Evolutionary conservation across 306 rosid species (phyloP).

Genomic region (Castanopsis chinensis): DNA sequence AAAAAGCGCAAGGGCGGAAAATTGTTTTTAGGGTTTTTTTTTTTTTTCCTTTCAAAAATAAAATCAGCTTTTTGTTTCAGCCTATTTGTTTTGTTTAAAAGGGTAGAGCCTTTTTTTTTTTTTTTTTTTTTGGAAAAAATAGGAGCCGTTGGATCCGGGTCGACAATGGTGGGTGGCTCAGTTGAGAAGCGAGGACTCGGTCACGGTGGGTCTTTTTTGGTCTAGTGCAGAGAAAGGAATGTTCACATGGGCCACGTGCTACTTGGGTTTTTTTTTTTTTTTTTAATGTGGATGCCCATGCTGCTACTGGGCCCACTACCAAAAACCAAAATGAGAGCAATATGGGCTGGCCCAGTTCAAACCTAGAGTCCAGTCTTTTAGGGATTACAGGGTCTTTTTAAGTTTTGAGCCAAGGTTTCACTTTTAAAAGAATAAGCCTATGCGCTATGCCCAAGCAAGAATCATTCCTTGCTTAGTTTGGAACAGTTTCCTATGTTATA

Average conservation of each 20-base stretch:
- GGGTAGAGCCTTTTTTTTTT: constrained; percentile 13
- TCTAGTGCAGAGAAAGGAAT: background rate
- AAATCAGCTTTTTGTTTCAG: constrained; percentile 6
- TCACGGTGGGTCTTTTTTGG: too few relatives aligned
- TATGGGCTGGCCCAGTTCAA: background rate
- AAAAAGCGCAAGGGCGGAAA: background rate
- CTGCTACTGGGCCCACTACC: constrained; percentile 15
- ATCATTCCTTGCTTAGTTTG: too few relatives aligned
- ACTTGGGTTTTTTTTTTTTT: background rate
- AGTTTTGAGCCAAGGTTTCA: too few relatives aligned
- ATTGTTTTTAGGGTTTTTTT: constrained; percentile 30
- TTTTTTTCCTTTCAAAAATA: background rate
- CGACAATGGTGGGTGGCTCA: background rate
- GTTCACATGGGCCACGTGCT: constrained; percentile 30
- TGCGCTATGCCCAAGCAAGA: too few relatives aligned
- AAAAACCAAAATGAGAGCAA: background rate
- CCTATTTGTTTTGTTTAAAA: background rate
- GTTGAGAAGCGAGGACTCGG: background rate
- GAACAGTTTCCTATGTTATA: too few relatives aligned
- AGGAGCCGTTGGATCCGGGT: constrained; percentile 37
- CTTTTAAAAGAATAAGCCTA: too few relatives aligned
- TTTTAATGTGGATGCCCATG: background rate
- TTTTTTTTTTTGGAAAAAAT: background rate
- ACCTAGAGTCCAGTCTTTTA: too few relatives aligned
- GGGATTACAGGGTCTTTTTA: too few relatives aligned